Evolutionary conservation across 176 grass and related monocot genomes (phyloP).

Genomic region (Carex myosuroides): DNA sequence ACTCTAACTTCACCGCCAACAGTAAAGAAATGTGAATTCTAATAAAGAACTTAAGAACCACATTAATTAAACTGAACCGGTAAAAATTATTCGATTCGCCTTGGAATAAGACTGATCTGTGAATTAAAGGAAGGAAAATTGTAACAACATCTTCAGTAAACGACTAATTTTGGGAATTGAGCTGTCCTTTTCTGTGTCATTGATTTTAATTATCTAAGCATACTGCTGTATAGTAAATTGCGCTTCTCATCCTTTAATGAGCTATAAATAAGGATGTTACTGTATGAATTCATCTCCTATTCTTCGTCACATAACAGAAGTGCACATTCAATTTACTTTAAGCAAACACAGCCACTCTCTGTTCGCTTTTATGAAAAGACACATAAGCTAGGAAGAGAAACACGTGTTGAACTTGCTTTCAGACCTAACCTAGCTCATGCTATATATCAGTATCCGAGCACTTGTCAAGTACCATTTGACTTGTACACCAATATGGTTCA

Average conservation of each 20-base stretch:
- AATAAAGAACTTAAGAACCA: not conserved
- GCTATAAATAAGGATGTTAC: conserved; percentile 6
- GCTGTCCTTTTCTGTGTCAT: conserved; percentile 4
- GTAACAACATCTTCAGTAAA: not conserved
- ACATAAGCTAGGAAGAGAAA: conserved; percentile 24
- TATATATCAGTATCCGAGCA: not conserved
- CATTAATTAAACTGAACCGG: not conserved
- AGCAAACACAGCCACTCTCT: not conserved
- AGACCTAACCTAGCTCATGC: not conserved
- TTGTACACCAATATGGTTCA: not conserved
- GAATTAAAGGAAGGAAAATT: not conserved
- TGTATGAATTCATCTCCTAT: not conserved
- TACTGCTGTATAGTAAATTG: conserved; percentile 5
- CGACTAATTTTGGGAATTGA: conserved; percentile 17
- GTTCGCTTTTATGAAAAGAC: conserved; percentile 23
- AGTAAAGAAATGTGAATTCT: not conserved
- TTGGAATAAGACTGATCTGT: not conserved
- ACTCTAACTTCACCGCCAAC: not conserved
- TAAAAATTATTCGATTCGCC: not conserved
- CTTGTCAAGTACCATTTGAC: conserved; percentile 17
- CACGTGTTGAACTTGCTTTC: conserved; percentile 16
- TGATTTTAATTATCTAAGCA: conserved; percentile 19
- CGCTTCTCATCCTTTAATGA: conserved; percentile 3
- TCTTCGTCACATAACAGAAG: not conserved
- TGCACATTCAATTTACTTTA: conserved; percentile 13